Base-by-base conservation (phyloP, 108 stramenopile genomes). In the Epithemia pelagica region DNA sequence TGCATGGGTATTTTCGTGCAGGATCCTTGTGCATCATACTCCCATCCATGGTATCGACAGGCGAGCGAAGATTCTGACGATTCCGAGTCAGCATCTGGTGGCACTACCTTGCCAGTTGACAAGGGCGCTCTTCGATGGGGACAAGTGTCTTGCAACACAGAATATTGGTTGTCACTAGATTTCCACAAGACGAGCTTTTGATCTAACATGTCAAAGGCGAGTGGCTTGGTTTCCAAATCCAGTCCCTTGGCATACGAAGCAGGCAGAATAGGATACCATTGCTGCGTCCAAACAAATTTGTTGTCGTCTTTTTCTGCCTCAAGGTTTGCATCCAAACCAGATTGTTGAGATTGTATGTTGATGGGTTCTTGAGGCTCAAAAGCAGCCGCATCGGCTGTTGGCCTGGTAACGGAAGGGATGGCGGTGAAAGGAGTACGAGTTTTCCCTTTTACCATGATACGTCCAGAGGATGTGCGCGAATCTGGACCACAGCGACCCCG, bases 21-120 rank as follows among this genome's bases (percentile, higher is more conserved):
- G 7, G 26, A 7, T 26, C 57, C 57, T 58, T 26, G 23, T 7
- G 57, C 57, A 58, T 58, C 20, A 20, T 18, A 58, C 20, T 58
- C 57, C 25, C 23, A 58, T 7, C 57, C 57, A 21, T 58, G 57
- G 20, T 58, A 58, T 18, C 57, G 57, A 58, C 57, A 58, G 23
- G 57, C 57, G 7, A 58, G 37, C 5, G 37, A 46, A 10, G 37
- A 46, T 10, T 5, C 5, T 10, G 37, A 46, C 37, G 37, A 46
- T 10, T 46, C 37, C 5, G 10, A 10, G 15, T 46, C 37, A 46
- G 5, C 15, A 5, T 10, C 15, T 15, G 37, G 5, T 46, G 37
- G 5, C 10, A 46, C 37, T 5, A 46, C 37, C 37, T 46, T 46
- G 37, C 37, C 37, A 15, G 37, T 46, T 5, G 37, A 46, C 37